Base-by-base conservation (phyloP, 176 grass and related monocot genomes). In the Oropetium thomaeum region DNA sequence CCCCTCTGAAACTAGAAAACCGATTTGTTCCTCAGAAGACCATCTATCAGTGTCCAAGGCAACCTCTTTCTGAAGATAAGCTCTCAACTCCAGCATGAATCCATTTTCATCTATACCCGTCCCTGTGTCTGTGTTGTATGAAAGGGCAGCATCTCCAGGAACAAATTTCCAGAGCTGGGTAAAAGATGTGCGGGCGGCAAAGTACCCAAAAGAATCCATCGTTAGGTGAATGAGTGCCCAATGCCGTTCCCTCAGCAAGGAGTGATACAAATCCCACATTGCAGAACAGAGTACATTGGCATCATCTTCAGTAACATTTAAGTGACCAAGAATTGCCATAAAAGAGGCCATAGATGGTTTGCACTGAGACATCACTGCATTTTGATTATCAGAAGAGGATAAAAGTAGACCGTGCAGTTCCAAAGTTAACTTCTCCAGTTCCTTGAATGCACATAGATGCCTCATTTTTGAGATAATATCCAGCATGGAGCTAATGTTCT, bases 71-170 rank as follows among this genome's bases (percentile, higher is more conserved):
- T 92, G 84, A 69, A 98, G 88, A 77, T 89, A 89, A 23, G 76
- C 89, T 83, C 77, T 94, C 74, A 98, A 69, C 65, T 94, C 91
- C 20, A 74, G 75, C 89, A 92, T 94, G 80, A 98, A 98, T 5
- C 91, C 51, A 9, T 92, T 89, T 61, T 92, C 88, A 25, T 89
- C 89, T 20, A 81, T 66, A 30, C 71, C 78, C 5, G 73, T 81
- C 47, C 91, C 90, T 4, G 86, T 89, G 37, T 71, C 28, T 38
- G 67, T 43, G 66, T 85, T 87, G 69, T 93, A 92, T 30, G 90
- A 97, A 67, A 97, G 90, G 88, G 91, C 86, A 8, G 95, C 86
- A 72, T 93, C 83, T 81, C 61, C 71, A 4, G 95, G 90, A 85
- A 93, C 82, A 54, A 91, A 88, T 77, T 64, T 88, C 95, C 91